Evolutionary conservation across 495 filamentous ascomycete species (phyloP), one percentile per base, ranked within the genome.

Genomic region (Podospora pseudopauciseta): DNA sequence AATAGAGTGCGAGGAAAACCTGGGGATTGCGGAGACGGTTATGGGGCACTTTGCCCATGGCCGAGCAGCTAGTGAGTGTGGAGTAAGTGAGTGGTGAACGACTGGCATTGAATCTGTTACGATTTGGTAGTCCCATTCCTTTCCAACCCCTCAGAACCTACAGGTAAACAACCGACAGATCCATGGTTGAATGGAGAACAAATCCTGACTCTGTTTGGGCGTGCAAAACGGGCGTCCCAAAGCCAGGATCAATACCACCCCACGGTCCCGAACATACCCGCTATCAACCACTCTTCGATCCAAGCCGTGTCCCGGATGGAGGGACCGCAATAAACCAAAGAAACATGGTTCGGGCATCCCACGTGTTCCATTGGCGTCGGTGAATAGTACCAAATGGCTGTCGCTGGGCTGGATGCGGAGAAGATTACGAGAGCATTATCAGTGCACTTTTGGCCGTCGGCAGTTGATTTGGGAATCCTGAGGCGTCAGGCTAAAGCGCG

Each of bases 1-100:
- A 71, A 23, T 71, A 59, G 69, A 34, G 11, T 58, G 69, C 69
- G 69, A 71, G 60, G 60, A 34, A 28, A 30, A n/a, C n/a, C 56
- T 60, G 59, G 66, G 55, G 49, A 64, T 49, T 49, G 39, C 39
- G 39, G 39, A 49, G 39, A 11, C 39, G n/a, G 13, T n/a, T 63
- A 19, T 11, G 55, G 55, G 34, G 28, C 30, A 49, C 27, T 16
- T 16, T 39, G 60, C n/a, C 56, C 26, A 26, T 28, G 26, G 26
- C 61, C 18, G 61, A 28, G 61, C 16, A 63, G 61, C 49, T 39
- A 20, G 20, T 27, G 2, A 62, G 13, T 28, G 54, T 28, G 15
- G 53, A 67, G 60, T 49, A 49, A 44, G 32, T 39, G 39, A 0
- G 39, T 49, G 3, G 39, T 49, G 39, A 9, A 32, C 6, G 34